Evolutionary conservation across 2,329 filamentous ascomycete genomes (phyloP), one percentile per base, ranked within the genome.

Genomic region (Colletotrichum theobromicola): DNA sequence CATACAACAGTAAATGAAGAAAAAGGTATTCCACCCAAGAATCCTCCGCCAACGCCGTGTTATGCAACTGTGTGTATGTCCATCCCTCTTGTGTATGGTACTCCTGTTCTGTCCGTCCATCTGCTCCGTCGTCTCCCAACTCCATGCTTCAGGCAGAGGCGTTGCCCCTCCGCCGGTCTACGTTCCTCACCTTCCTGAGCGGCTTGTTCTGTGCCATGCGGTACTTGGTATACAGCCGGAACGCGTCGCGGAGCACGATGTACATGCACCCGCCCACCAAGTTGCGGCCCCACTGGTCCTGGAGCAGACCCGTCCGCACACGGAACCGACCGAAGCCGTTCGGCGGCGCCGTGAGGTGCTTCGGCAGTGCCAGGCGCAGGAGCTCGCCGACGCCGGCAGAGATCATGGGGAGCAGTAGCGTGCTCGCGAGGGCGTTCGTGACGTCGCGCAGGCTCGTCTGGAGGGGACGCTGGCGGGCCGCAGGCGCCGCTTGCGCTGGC

Each of bases 211-310:
- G 87, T 15, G 90, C 91, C 75, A 87, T 88, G 75, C 90, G 87
- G 81, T 92, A 92, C 83, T 93, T 93, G 77, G 89, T 87, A 79
- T 92, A 94, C 28, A 94, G 82, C 72, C 86, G 85, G 65, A 93
- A 84, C 4, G 86, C 87, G 78, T 94, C 92, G 82, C 96, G 97
- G 67, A 98, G 83, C 12, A 98, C 92, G 18, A 98, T 93, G 79
- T 96, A 98, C 24, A 98, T 85, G 81, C 95, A 97, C 0, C 97
- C 97, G 2, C 97, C 97, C 2, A 97, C 89, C 4, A 99, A 87
- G 79, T 94, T 98, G 70, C 97, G 89, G 1, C 95, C 97, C 95
- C 97, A 98, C 73, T 93, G 92, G 78, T 94, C 91, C 80, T 97
- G 94, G 35, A 99, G 83, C 30, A 98, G 87, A 0, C 94, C 93